Conservation (phyloP, 1,139 yeast species). For the Candida mesenterica region DNA sequence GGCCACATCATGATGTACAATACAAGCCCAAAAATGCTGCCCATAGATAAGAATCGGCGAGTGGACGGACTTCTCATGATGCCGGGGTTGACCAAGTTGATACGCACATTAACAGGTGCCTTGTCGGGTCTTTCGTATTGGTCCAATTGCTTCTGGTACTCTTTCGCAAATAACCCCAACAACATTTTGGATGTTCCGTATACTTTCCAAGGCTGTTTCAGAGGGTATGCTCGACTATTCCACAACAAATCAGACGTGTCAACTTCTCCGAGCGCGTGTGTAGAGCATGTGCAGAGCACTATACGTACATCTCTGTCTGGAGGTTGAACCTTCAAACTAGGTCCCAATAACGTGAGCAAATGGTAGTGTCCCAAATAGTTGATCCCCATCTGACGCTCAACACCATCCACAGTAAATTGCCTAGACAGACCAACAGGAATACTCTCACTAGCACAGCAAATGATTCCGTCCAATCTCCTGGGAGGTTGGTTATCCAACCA, state of each 20-base stretch:
- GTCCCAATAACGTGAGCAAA: constrained; percentile 71
- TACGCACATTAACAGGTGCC: constrained; percentile 65
- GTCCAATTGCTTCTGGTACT: constrained; percentile 64
- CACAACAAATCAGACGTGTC: constrained; percentile 69
- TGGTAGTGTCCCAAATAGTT: constrained; percentile 84
- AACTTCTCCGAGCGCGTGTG: constrained; percentile 70
- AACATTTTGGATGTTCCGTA: constrained; percentile 82
- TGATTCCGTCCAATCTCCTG: constrained; percentile 80
- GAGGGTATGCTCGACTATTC: constrained; percentile 60
- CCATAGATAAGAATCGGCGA: constrained; percentile 74
- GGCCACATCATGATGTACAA: constrained; percentile 74
- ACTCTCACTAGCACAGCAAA: constrained; percentile 84
- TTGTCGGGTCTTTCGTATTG: constrained; percentile 61
- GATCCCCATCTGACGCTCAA: constrained; percentile 79
- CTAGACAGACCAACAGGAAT: constrained; percentile 66
- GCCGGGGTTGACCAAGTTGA: constrained; percentile 89
- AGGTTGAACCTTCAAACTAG: constrained; percentile 83
- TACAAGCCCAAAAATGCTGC: constrained; percentile 68
- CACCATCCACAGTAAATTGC: constrained; percentile 71
- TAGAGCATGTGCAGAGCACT: constrained; percentile 69
- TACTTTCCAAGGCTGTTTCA: constrained; percentile 64
- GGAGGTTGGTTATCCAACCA: constrained; percentile 95
- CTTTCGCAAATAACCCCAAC: constrained; percentile 69
- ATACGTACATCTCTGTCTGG: constrained; percentile 92
- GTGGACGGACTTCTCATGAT: constrained; percentile 84